Evolutionary conservation across 768 basidiomycete species (phyloP).

Genomic region (Xerocomus potaroensis): DNA sequence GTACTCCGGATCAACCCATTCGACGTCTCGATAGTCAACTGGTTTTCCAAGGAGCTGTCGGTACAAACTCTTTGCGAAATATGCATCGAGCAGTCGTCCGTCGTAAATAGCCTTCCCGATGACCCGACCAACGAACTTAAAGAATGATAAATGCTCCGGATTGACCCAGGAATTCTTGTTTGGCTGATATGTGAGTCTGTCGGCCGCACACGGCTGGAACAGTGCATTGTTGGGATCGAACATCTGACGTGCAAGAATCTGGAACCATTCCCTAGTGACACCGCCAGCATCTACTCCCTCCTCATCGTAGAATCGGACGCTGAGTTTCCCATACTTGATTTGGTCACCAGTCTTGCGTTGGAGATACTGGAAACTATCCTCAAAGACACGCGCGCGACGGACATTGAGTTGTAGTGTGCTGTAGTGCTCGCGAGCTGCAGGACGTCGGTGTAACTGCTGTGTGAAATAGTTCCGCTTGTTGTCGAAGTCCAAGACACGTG

Average conservation of each 20-base stretch:
- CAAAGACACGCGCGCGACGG: conserved; percentile 87
- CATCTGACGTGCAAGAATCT: conserved; percentile 96
- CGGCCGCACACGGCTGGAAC: conserved; percentile 97
- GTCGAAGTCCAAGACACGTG: conserved; percentile 96
- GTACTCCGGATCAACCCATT: conserved; percentile 98
- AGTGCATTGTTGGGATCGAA: conserved; percentile 98
- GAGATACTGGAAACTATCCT: conserved; percentile 93
- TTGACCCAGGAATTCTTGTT: conserved; percentile 94
- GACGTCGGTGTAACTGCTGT: conserved; percentile 85
- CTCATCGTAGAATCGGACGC: conserved; percentile 92
- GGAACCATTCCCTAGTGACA: conserved; percentile 98
- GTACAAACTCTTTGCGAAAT: conserved; percentile 96
- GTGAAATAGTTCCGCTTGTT: conserved; percentile 98
- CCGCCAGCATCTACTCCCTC: conserved; percentile 99
- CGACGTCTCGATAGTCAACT: conserved; percentile 93
- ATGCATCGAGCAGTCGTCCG: conserved; percentile 92
- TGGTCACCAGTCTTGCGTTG: conserved; percentile 90
- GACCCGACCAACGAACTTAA: conserved; percentile 97
- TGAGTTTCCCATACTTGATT: conserved; percentile 97
- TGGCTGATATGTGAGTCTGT: conserved; percentile 92
- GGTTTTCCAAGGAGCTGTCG: conserved; percentile 91
- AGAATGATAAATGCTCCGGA: conserved; percentile 93
- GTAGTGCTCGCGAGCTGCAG: conserved; percentile 75
- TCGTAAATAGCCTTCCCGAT: conserved; percentile 99
- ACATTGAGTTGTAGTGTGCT: conserved; percentile 85